Conservation (phyloP, 2,329 filamentous ascomycete genomes). For the Monosporascus sp. region DNA sequence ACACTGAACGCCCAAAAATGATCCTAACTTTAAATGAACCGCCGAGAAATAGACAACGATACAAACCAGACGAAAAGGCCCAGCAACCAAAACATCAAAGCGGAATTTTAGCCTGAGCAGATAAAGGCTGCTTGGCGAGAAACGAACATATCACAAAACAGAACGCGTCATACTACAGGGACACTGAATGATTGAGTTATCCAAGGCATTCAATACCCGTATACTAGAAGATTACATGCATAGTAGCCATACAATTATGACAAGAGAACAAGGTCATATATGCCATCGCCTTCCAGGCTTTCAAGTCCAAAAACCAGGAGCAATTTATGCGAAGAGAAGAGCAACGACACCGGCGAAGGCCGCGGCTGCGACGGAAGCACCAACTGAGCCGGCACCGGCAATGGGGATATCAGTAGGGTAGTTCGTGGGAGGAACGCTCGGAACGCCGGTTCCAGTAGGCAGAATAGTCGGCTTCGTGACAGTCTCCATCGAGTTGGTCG, state of each 20-base stretch:
- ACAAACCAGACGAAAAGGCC: no score
- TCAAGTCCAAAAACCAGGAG: constrained; percentile 7
- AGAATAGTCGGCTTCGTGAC: constrained; percentile 6
- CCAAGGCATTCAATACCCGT: constrained; percentile 18
- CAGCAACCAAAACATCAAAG: no score
- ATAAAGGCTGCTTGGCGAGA: no score
- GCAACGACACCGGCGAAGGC: constrained; percentile 50
- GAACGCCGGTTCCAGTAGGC: constrained; percentile 20
- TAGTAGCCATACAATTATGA: constrained; percentile 24
- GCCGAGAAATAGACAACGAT: no score
- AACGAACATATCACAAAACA: no score
- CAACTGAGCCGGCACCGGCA: constrained; percentile 48
- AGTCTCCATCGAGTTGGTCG: constrained; percentile 17
- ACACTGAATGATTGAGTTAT: constrained; percentile 9
- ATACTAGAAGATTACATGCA: constrained; percentile 38
- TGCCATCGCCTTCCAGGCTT: constrained; percentile 35
- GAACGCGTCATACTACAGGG: neutral
- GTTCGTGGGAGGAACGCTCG: constrained; percentile 26
- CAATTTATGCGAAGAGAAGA: constrained; percentile 48
- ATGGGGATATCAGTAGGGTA: constrained; percentile 31
- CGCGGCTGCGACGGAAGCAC: constrained; percentile 50
- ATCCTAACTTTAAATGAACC: no score
- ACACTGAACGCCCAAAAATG: no score
- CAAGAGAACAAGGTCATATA: constrained; percentile 29
- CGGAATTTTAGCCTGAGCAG: fast-evolving